Conservation (phyloP, 1,139 yeast species). For the Nematodospora anomalae region DNA sequence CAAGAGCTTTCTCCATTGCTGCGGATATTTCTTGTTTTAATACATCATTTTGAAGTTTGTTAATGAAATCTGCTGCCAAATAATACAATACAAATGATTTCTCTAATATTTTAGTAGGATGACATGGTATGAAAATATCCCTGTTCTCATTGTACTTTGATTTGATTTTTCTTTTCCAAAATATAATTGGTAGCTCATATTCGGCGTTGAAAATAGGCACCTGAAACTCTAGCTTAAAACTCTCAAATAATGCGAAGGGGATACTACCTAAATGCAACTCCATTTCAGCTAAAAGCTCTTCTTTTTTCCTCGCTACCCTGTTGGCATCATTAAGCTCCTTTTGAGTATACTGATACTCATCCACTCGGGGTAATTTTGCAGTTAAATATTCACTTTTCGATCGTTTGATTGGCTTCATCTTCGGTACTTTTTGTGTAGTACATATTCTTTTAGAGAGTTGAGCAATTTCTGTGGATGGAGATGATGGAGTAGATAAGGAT, state of each 20-base stretch:
- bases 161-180: constrained; percentile 36
- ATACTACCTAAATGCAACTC: constrained; percentile 30
- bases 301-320: constrained; percentile 46
- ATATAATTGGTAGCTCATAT: constrained; percentile 28
- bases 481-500: neutral
- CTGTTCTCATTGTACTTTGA: constrained; percentile 44
- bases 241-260: constrained; percentile 7
- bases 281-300: constrained; percentile 53
- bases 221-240: constrained; percentile 6
- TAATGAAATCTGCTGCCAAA: constrained; percentile 46
- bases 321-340: constrained; percentile 51
- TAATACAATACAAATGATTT: constrained; percentile 44
- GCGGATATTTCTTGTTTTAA: constrained; percentile 11
- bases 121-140: constrained; percentile 58
- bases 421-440: constrained; percentile 9
- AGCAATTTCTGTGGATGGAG: neutral
- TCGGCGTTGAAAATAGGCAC: constrained; percentile 7
- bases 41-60: constrained; percentile 28
- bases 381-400: constrained; percentile 10
- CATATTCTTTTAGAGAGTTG: constrained; percentile 10
- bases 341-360: constrained; percentile 18
- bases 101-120: constrained; percentile 41
- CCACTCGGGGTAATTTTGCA: constrained; percentile 8
- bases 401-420: constrained; percentile 6
- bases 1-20: constrained; percentile 6